These are phyloP conservation scores for Curvularia sp. DNA, from an alignment of 2,329 filamentous ascomycete genomes.

Conservation along the genomic window DNA sequence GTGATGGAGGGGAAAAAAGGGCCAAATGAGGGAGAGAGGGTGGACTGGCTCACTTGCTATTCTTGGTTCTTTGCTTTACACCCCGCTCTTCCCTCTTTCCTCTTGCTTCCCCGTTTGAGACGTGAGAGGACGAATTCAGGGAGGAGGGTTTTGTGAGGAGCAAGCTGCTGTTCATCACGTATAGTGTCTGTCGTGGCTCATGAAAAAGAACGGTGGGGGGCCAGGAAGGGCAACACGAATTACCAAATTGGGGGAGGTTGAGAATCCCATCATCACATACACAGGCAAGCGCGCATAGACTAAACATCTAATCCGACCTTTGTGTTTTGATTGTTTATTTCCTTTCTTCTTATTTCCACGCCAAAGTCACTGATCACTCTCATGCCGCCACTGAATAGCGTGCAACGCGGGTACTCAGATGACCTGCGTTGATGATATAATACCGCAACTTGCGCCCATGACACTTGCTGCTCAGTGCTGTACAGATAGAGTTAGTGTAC, in stretches of 20 bases:
- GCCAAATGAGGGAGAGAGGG: neutral
- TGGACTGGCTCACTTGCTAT: neutral
- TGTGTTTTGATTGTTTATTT: neutral
- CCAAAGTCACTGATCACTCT: neutral
- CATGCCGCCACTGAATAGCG: neutral
- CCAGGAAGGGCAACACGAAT: neutral
- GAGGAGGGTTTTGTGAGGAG: too few species aligned
- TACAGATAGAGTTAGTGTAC: constrained; percentile 35
- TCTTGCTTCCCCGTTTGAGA: neutral
- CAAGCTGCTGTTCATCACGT: neutral
- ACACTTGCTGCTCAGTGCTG: constrained; percentile 38
- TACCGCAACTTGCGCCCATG: constrained; percentile 14
- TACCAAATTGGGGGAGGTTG: neutral
- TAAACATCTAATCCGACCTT: neutral
- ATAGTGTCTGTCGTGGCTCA: neutral
- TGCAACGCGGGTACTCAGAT: constrained; percentile 21
- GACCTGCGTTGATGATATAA: constrained; percentile 13
- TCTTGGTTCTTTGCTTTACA: neutral
- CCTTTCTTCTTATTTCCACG: neutral
- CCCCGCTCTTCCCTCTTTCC: neutral
- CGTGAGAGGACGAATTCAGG: neutral
- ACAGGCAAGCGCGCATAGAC: neutral
- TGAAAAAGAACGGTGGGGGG: neutral
- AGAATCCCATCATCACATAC: neutral
- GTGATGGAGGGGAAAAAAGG: neutral